Conservation (phyloP, 2,329 filamentous ascomycete genomes). For the Byssothecium circinans region DNA sequence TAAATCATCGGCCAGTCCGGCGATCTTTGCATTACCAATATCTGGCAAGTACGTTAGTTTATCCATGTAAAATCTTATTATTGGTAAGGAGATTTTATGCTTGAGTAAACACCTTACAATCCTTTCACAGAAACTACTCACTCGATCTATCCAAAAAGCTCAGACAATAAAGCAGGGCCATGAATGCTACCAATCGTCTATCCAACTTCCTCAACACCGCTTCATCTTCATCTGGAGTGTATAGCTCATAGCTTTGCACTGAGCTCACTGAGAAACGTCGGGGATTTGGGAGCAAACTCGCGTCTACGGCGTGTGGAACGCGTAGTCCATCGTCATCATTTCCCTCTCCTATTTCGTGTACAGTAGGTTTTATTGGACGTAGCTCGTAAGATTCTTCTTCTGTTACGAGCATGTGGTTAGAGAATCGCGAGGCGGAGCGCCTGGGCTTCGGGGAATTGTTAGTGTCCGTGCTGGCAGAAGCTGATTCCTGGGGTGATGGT, state of each 20-base stretch:
- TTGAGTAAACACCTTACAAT: no score
- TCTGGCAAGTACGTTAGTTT: conserved; percentile 38
- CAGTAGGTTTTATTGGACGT: conserved; percentile 16
- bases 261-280: conserved; percentile 28
- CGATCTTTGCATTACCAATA: conserved; percentile 65
- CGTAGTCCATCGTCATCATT: background rate
- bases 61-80: no score
- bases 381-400: conserved; percentile 29
- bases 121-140: no score
- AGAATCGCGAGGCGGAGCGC: no score
- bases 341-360: conserved; percentile 2
- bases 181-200: conserved; percentile 73
- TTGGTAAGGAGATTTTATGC: no score
- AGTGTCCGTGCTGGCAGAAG: no score
- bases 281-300: conserved; percentile 20
- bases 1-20: conserved; percentile 59
- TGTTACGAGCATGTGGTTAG: no score
- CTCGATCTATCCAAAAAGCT: conserved; percentile 86
- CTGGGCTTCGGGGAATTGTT: no score
- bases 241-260: conserved; percentile 54
- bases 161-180: conserved; percentile 80
- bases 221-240: conserved; percentile 70
- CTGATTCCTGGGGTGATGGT: no score
- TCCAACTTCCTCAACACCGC: conserved; percentile 76
- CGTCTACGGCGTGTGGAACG: conserved; percentile 25